Evolutionary conservation across 2,329 filamentous ascomycete genomes (phyloP).

Genomic region (Cadophora sp.): DNA sequence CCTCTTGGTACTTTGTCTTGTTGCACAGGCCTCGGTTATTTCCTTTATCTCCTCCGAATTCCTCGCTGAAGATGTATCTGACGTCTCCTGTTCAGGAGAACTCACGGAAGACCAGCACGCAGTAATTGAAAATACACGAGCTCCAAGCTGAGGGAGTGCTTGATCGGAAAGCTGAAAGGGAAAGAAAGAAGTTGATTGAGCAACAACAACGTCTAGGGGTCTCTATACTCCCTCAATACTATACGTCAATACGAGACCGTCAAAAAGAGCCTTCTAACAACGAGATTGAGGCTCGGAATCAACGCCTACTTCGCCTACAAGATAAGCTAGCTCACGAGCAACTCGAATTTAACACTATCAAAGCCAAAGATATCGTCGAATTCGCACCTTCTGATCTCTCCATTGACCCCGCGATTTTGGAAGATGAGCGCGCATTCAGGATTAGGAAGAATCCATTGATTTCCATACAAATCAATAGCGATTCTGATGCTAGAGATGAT

Average conservation of each 20-base stretch:
- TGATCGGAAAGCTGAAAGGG: background rate
- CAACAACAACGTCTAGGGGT: background rate
- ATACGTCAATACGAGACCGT: background rate
- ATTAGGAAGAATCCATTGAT: background rate
- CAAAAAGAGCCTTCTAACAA: background rate
- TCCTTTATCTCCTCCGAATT: slow-evolving; percentile 12
- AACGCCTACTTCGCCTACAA: background rate
- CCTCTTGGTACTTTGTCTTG: background rate
- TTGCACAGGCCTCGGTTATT: slow-evolving; percentile 5
- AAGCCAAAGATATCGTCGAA: background rate
- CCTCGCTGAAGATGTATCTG: too few species aligned
- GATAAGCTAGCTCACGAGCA: background rate
- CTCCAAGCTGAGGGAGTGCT: background rate
- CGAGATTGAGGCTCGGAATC: background rate
- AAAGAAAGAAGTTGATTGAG: background rate
- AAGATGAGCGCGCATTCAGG: background rate
- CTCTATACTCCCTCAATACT: background rate
- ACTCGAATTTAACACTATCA: background rate
- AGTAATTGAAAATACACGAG: slow-evolving; percentile 5
- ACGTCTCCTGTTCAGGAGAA: slow-evolving; percentile 8
- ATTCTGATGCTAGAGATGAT: too few species aligned
- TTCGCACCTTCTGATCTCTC: background rate
- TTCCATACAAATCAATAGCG: background rate
- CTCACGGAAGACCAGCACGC: background rate
- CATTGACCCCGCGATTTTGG: background rate